These are phyloP conservation scores for Nemania bipapillata DNA, from an alignment of 2,329 filamentous ascomycete species.

Conservation along the genomic window DNA sequence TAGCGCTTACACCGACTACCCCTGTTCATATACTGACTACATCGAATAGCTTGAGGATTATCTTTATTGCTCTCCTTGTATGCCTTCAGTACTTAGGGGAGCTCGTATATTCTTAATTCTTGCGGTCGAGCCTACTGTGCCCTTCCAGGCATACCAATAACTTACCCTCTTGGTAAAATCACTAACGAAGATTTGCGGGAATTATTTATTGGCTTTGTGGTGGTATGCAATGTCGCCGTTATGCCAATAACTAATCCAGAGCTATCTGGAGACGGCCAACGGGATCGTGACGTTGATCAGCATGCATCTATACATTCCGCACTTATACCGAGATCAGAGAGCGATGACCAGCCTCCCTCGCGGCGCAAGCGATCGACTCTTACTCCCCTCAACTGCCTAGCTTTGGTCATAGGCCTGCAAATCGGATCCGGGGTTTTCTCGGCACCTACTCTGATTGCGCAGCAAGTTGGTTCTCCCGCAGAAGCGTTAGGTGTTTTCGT, in stretches of 20 bases:
- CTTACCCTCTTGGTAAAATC: neutral
- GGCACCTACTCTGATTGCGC: conserved; percentile 56
- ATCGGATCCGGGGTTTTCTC: conserved; percentile 62
- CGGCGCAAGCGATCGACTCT: conserved; percentile 31
- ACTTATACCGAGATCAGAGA: conserved; percentile 28
- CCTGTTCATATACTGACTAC: neutral
- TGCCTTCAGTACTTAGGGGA: neutral
- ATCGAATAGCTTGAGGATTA: conserved; percentile 2
- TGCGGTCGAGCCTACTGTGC: conserved; percentile 1
- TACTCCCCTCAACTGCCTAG: conserved; percentile 51
- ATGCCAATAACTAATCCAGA: conserved; percentile 32
- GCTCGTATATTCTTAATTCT: conserved; percentile 2
- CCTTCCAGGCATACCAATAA: neutral
- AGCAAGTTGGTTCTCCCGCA: conserved; percentile 57
- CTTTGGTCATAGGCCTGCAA: conserved; percentile 59
- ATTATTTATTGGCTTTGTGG: conserved; percentile 27
- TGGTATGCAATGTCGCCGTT: conserved; percentile 41
- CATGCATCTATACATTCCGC: conserved; percentile 33
- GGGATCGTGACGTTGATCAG: conserved; percentile 19
- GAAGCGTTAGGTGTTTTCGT: conserved; percentile 57
- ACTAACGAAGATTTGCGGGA: conserved; percentile 13
- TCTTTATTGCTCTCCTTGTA: conserved; percentile 8
- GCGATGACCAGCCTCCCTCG: conserved; percentile 11
- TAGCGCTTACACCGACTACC: neutral
- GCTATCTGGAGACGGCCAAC: conserved; percentile 32